These are phyloP conservation scores for Claviceps sp. DNA, from an alignment of 2,329 filamentous ascomycete genomes.

Conservation along the genomic window DNA sequence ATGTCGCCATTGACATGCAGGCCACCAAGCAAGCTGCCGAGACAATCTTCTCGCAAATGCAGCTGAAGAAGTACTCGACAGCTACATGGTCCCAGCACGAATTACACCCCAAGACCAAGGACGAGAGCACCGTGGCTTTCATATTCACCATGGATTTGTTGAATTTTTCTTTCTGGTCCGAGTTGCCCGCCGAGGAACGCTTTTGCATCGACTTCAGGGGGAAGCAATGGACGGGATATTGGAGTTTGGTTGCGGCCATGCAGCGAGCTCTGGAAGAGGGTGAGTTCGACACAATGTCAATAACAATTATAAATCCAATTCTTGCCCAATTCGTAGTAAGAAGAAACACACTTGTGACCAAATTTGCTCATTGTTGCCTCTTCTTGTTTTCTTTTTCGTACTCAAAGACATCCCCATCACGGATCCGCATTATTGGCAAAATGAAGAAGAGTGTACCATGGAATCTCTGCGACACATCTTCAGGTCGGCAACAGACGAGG, in stretches of 20 bases:
- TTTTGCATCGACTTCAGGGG: conserved; percentile 76
- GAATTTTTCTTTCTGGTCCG: conserved; percentile 97
- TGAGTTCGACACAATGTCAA: conserved; percentile 12
- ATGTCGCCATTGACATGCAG: conserved; percentile 76
- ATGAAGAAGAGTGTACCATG: conserved; percentile 62
- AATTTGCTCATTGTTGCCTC: neutral
- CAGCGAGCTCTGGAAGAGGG: conserved; percentile 83
- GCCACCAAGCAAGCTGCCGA: conserved; percentile 73
- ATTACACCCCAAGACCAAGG: conserved; percentile 72
- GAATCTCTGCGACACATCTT: conserved; percentile 67
- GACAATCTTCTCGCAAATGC: conserved; percentile 69
- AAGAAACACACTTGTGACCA: neutral
- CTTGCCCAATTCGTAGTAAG: neutral
- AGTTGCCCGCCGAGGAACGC: conserved; percentile 51
- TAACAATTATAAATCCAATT: neutral
- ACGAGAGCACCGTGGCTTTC: conserved; percentile 72
- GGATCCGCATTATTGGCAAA: conserved; percentile 73
- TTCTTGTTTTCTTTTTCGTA: neutral
- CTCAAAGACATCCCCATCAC: conserved; percentile 72
- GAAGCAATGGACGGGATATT: conserved; percentile 84
- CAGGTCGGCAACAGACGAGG: conserved; percentile 70
- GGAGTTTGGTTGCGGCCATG: conserved; percentile 78
- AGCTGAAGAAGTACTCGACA: conserved; percentile 69
- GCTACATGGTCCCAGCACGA: conserved; percentile 80
- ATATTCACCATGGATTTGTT: conserved; percentile 96